A percentile compares a stretch with the other conserved stretches of the same genome.
These are phyloP conservation scores for Lipomyces sp. DNA, from an alignment of 805 yeast species.

Conservation along the genomic window DNA sequence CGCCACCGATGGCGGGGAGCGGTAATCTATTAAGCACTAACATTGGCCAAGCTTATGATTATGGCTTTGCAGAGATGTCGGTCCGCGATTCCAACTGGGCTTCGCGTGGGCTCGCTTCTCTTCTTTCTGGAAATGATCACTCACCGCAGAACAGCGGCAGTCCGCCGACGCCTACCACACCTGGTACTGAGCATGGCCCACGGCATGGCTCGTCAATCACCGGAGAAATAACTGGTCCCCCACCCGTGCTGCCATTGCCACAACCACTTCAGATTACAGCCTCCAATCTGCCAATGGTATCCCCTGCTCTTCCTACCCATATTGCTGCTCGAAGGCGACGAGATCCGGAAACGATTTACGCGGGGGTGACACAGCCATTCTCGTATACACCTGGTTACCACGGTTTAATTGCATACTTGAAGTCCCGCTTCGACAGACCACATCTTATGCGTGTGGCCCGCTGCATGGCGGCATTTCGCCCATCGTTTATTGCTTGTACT, in stretches of 20 bases:
- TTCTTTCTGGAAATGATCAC: constrained; percentile 28
- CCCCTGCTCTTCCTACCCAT: constrained; percentile 16
- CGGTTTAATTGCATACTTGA: constrained; percentile 71
- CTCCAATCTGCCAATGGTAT: background rate
- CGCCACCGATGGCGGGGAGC: constrained; percentile 17
- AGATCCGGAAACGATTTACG: constrained; percentile 55
- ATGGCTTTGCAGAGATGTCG: constrained; percentile 31
- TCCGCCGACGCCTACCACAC: constrained; percentile 34
- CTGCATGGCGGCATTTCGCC: constrained; percentile 87
- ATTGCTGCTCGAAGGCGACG: constrained; percentile 26
- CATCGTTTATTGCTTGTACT: constrained; percentile 90
- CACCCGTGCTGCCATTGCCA: background rate
- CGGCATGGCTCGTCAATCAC: background rate
- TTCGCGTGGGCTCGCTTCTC: constrained; percentile 32
- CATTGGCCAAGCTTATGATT: constrained; percentile 2
- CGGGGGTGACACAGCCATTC: constrained; percentile 73
- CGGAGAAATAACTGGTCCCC: background rate
- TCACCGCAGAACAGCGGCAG: constrained; percentile 32
- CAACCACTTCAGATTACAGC: background rate
- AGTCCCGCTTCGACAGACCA: constrained; percentile 67
- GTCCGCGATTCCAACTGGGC: constrained; percentile 37
- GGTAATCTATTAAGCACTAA: background rate
- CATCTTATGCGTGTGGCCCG: constrained; percentile 82
- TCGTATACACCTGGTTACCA: constrained; percentile 92
- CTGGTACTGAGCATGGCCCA: constrained; percentile 7